Conservation (phyloP, 2,329 filamentous ascomycete species). For the Scedosporium minutisporum region DNA sequence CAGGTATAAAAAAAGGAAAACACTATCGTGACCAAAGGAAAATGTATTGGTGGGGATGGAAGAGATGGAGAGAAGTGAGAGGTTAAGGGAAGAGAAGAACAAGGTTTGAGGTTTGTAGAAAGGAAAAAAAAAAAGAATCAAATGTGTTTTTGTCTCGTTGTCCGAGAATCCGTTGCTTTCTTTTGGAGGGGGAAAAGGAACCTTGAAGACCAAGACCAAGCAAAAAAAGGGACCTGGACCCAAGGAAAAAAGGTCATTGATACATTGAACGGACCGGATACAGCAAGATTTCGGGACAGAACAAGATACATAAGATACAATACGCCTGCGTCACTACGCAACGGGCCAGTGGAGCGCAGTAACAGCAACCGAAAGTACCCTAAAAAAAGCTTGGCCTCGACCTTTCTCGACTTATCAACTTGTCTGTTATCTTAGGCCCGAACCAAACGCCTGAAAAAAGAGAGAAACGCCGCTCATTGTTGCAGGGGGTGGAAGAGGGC, state of each 20-base stretch:
- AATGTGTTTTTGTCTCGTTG: not conserved
- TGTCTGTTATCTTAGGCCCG: not conserved
- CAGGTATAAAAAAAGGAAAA: slow-evolving; percentile 16
- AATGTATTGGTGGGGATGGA: slow-evolving; percentile 8
- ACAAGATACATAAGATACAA: not conserved
- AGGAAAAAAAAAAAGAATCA: slow-evolving; percentile 8
- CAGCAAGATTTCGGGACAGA: not conserved
- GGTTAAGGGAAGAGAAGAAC: slow-evolving; percentile 4
- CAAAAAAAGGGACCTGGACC: not conserved
- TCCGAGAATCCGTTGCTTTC: not conserved
- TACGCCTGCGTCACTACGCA: not conserved
- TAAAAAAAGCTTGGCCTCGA: not conserved
- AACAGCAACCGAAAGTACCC: not conserved
- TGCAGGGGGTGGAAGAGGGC: not conserved
- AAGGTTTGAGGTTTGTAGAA: slow-evolving; percentile 3
- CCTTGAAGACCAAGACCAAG: not conserved
- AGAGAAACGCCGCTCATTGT: not conserved
- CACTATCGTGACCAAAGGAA: slow-evolving; percentile 8
- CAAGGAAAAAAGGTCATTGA: not conserved
- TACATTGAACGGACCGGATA: not conserved
- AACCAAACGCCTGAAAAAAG: not conserved
- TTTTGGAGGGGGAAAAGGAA: not conserved
- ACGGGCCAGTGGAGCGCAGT: not conserved
- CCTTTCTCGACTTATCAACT: no score
- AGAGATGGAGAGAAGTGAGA: slow-evolving; percentile 5